A percentile compares a stretch with the other conserved stretches of the same genome.
Conservation (phyloP, 2,329 filamentous ascomycete species). For the Penicillium vulpinum region DNA sequence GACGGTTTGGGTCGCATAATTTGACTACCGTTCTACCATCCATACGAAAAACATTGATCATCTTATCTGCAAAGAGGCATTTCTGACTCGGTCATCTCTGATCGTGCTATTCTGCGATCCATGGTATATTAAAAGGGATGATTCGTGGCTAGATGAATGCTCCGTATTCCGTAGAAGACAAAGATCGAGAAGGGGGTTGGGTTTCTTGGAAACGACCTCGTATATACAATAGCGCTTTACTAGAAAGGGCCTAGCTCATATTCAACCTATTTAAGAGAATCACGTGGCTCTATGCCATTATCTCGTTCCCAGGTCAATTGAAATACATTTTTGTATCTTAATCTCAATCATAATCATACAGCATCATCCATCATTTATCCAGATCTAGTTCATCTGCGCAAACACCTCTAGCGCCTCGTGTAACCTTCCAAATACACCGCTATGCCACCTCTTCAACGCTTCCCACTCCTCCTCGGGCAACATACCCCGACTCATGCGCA, state of each 20-base stretch:
- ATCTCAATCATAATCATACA: not conserved
- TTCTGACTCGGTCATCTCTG: not conserved
- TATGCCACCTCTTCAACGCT: constrained; percentile 51
- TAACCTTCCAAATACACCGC: constrained; percentile 52
- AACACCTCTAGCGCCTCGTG: constrained; percentile 49
- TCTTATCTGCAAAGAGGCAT: not conserved
- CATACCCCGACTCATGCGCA: constrained; percentile 48
- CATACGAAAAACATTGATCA: not conserved
- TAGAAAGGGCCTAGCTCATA: too few species aligned
- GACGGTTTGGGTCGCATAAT: not conserved
- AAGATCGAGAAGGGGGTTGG: too few species aligned
- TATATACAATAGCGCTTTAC: too few species aligned
- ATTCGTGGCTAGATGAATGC: not conserved
- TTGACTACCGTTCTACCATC: not conserved
- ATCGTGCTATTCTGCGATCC: not conserved
- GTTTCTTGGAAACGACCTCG: too few species aligned
- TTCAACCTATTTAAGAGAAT: too few species aligned
- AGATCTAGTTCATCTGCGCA: constrained; percentile 17
- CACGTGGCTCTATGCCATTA: too few species aligned
- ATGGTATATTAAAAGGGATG: not conserved
- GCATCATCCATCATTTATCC: not conserved
- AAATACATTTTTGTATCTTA: not conserved
- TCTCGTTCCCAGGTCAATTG: too few species aligned
- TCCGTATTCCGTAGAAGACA: too few species aligned
- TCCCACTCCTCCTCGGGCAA: constrained; percentile 52